phyloP scores from a whole-genome alignment of 2,329 filamentous ascomycete genomes.

The Penicillium sp. region DNA sequence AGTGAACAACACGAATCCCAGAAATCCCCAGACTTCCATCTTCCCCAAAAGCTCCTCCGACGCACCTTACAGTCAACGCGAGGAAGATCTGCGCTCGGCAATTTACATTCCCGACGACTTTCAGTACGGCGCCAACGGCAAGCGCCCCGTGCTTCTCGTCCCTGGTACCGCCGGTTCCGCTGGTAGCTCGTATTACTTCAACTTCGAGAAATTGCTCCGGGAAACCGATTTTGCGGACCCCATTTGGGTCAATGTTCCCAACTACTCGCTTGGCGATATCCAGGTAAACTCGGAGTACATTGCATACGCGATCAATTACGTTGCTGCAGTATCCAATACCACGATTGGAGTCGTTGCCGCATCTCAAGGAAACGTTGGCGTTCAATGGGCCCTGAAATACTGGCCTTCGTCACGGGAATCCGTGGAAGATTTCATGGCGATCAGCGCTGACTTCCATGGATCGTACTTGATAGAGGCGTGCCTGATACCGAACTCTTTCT shows the following conservation, averaged over 20 bases:
- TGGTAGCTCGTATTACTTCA: constrained; percentile 46
- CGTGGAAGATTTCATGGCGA: constrained; percentile 51
- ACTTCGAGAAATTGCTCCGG: constrained; percentile 51
- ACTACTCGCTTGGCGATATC: constrained; percentile 47
- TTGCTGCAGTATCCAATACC: constrained; percentile 18
- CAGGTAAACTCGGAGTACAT: constrained; percentile 56
- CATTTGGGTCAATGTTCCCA: constrained; percentile 58
- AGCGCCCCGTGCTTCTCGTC: constrained; percentile 53
- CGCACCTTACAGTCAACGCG: constrained; percentile 17
- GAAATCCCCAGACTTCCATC: not conserved
- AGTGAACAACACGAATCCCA: not conserved
- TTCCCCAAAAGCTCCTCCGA: not conserved
- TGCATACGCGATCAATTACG: constrained; percentile 56
- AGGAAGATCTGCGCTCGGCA: constrained; percentile 48
- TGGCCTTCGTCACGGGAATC: constrained; percentile 53
- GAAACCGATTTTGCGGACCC: constrained; percentile 48
- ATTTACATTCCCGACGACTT: constrained; percentile 55
- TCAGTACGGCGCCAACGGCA: constrained; percentile 43
- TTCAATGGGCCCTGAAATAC: constrained; percentile 60
- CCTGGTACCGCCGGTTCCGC: constrained; percentile 56
- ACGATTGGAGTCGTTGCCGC: constrained; percentile 50
- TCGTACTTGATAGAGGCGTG: not conserved
- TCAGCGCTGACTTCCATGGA: constrained; percentile 53
- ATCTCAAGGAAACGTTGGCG: constrained; percentile 56
- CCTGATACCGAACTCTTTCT: constrained; percentile 31